Base-by-base conservation (phyloP, 192 early-diverging fungal species). In the Obelidium mucronatum region DNA sequence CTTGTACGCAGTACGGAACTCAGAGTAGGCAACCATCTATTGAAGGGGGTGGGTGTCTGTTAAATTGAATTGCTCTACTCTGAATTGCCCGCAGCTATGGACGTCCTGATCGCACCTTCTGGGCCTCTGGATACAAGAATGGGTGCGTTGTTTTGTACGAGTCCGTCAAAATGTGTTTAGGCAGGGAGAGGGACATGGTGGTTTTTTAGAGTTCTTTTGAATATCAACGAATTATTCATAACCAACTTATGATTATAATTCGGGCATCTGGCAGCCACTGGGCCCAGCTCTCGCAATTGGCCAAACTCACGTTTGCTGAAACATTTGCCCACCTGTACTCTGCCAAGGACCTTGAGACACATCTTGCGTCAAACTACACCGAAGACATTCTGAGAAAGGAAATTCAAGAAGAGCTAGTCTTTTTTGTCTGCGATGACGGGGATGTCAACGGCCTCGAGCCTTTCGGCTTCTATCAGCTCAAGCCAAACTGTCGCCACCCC, bases 131-230 rank as follows among this genome's bases (percentile, higher is more conserved):
- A 76, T 93, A 94, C 52, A 96, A 80, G 71, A 85, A 87, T 22
- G 84, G 84, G 74, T 96, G 94, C 24, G 87, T 88, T 0, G 88
- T 83, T 83, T 96, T 96, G 89, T 96, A 96, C 36, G 92, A 93
- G 80, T 96, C 94, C 5, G 94, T 91, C 28, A 96, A 78, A 44
- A 96, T 76, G 5, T 87, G 79, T 11, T 88, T 80, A 1, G 93
- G 92, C 39, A 94, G 67, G 2, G 81, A 81, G 40, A 78, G 81
- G 26, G 31, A 24, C 35, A 58, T 58, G 35, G 59, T 17, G n/a
- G 13, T 68, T 42, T 68, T 68, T 5, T 0, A 11, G 8, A 24
- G 55, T 58, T 8, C 26, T 58, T 58, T 58, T 31, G 55, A 58
- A 58, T 24, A 51, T 22, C 48, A 51, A n/a, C n/a, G n/a, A n/a